Percentiles rank a stretch among this genome's conserved stretches.
phyloP scores from a whole-genome alignment of 345 rosid genomes.

The Nephelium lappaceum region DNA sequence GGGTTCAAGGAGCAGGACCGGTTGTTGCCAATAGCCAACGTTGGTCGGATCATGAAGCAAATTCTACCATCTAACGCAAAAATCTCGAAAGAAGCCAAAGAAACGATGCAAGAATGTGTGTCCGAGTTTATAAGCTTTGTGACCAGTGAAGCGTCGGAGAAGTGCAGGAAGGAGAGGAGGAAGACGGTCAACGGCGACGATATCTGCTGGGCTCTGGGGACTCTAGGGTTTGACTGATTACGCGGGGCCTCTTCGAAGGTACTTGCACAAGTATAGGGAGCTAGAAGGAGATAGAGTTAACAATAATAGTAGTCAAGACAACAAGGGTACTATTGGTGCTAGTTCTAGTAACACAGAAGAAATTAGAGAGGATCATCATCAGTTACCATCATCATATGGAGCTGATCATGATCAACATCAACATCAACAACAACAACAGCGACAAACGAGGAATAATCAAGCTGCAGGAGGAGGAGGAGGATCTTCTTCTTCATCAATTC shows the following conservation, averaged over 20 bases:
- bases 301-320: slow-evolving; percentile 10
- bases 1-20: slow-evolving; percentile 37
- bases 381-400: not conserved
- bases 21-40: slow-evolving; percentile 42
- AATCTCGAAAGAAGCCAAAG: slow-evolving; percentile 41
- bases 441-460: not conserved
- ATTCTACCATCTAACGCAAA: slow-evolving; percentile 33
- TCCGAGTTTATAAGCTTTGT: slow-evolving; percentile 41
- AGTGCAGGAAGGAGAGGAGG: slow-evolving; percentile 39
- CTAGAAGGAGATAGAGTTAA: slow-evolving; percentile 30
- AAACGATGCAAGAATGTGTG: slow-evolving; percentile 44
- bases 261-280: slow-evolving; percentile 37
- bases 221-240: slow-evolving; percentile 38
- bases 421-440: not conserved
- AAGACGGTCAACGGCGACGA: slow-evolving; percentile 43
- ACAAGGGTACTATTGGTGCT: slow-evolving; percentile 13
- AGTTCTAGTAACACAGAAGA: slow-evolving; percentile 10
- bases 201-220: slow-evolving; percentile 32
- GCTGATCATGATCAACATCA: not conserved
- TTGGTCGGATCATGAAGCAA: slow-evolving; percentile 43
- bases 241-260: slow-evolving; percentile 26
- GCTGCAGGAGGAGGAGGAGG: not conserved
- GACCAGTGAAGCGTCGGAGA: slow-evolving; percentile 39
- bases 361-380: slow-evolving; percentile 8
- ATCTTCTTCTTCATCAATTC: not conserved